Evolutionary conservation across 306 rosid genomes (phyloP), one percentile per base, ranked within the genome.

Genomic region (Quercus robur): DNA sequence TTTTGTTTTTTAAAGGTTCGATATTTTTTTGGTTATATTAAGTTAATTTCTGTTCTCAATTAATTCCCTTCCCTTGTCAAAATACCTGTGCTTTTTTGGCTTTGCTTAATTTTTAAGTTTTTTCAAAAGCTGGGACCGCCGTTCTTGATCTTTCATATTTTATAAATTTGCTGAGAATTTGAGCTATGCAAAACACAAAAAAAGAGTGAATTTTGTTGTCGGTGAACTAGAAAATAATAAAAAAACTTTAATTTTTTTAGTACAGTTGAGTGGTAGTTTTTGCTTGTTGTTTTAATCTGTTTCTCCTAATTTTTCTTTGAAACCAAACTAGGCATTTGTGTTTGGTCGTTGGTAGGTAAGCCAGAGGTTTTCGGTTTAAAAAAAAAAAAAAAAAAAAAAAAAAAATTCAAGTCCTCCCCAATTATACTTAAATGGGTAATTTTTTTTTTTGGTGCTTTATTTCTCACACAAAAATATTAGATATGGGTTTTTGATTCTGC

Each of bases 341-440:
- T 81, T 92, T 89, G 95, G 91, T 90, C 28, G 81, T 77, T 82
- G 93, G 81, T 92, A 81, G 97, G 91, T 87, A 73, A 92, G 86
- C 70, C 70, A 75, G 49, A 80, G 70, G 80, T 23, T 81, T 84
- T 81, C 57, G 51, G 67, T 52, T 41, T 0, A 3, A 49, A 11
- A 5, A 35, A 49, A 49, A n/a, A n/a, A n/a, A n/a, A n/a, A 46
- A 21, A 21, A 46, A 46, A 46, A 46, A 10, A 2, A 10, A 49
- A 49, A 49, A 49, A 11, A 10, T 49, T 12, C 17, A 12, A 49
- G 5, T 49, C 5, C 54, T 49, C 5, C 30, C 41, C 31, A 26
- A 28, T 63, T 33, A 14, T 63, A 26, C 11, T 33, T 33, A 28
- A 63, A 12, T 14, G 67, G 31, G 31, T 8, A 0, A 20, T 25